Base-by-base conservation (phyloP, 2,329 filamentous ascomycete species). In the Aspergillus nomiae region DNA sequence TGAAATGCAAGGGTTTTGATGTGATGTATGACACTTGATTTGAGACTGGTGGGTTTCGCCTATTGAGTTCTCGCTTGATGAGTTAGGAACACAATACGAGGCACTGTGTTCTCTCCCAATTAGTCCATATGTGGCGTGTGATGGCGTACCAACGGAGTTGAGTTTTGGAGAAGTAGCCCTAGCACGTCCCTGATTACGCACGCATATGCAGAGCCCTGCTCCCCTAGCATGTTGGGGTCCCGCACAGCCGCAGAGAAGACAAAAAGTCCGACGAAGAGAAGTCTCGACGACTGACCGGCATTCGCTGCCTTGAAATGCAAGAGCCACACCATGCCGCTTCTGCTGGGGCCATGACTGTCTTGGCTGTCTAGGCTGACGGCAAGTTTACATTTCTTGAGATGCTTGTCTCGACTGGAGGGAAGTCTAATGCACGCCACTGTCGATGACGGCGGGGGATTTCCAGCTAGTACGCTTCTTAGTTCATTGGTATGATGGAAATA, bases 361-460 rank as follows among this genome's bases (percentile, higher is more conserved):
- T 38, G n/a, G 21, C 21, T 12, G n/a, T 26, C 51, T 26, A 10
- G 12, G 36, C 11, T 36, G 12, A 38, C 11, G 51, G 16, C 26
- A 34, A 54, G 26, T 54, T 38, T 38, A 55, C 32, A 24, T 26
- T 38, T 12, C 34, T 55, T 38, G 32, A 19, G 32, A 55, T 55
- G 51, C 51, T 55, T 55, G 21, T 55, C 12, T 55, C n/a, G 51
- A 19, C 51, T 12, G 30, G 8, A 36, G 32, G 34, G 21, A 28
- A 55, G 51, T 38, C 32, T 55, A 55, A 38, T 55, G n/a, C 32
- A 55, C 51, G 51, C 51, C 51, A 55, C 51, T 38, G 11, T 50
- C 26, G 46, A 19, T 32, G 6, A 21, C 51, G 21, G 34, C 32
- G 51, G 51, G 51, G 32, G 1, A 10, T 16, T 12, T 41, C n/a